Evolutionary conservation across 169 alveolate species (phyloP).

Genomic region (Sarcocystis neurona): DNA sequence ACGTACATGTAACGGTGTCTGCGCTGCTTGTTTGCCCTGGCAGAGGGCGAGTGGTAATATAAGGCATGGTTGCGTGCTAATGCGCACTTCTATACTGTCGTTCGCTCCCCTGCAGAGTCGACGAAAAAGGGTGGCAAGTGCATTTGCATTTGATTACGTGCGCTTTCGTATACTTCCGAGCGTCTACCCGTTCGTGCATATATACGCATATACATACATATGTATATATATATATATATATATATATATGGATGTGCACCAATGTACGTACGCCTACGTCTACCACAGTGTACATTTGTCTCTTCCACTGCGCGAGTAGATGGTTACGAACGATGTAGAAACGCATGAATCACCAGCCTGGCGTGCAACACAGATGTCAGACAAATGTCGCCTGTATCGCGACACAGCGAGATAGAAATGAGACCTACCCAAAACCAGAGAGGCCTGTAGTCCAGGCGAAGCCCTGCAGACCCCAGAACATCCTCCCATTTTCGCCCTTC

Average conservation of each 20-base stretch:
- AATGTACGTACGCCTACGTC: neutral
- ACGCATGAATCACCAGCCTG: neutral
- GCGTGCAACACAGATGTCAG: neutral
- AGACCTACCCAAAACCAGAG: slow-evolving; percentile 74
- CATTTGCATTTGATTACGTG: too few species aligned
- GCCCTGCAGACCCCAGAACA: slow-evolving; percentile 76
- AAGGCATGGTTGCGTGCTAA: too few species aligned
- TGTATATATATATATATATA: neutral
- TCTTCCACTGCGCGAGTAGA: neutral
- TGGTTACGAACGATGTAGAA: neutral
- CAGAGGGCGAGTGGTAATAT: too few species aligned
- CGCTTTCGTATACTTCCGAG: too few species aligned
- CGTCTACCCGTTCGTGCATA: too few species aligned
- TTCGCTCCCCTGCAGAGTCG: too few species aligned
- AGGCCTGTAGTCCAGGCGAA: slow-evolving; percentile 74
- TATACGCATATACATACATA: too few species aligned
- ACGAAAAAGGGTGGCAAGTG: too few species aligned
- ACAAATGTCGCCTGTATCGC: slow-evolving; percentile 52
- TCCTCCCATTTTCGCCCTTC: slow-evolving; percentile 92
- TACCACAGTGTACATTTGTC: neutral
- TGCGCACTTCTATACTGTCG: too few species aligned
- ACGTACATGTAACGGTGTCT: too few species aligned
- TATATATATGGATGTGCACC: neutral
- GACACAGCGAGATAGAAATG: slow-evolving; percentile 42
- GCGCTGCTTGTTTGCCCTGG: too few species aligned